Conservation (phyloP, 2,329 filamentous ascomycete genomes). For the Microsporum ferrugineum region DNA sequence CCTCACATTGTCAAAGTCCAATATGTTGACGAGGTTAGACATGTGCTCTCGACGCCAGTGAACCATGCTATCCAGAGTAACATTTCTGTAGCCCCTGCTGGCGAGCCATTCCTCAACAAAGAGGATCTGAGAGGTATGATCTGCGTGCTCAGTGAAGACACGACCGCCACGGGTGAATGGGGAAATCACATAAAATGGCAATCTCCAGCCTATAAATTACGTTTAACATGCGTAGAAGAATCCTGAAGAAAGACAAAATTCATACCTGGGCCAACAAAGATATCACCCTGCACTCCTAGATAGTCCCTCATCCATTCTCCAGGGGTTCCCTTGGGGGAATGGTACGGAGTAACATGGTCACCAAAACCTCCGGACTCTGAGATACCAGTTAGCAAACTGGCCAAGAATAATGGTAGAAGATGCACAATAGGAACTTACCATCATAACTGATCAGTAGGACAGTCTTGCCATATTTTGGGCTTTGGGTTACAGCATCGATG, state of each 20-base stretch:
- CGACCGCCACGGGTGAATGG: constrained; percentile 45
- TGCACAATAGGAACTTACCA: constrained; percentile 20
- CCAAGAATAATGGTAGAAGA: neutral
- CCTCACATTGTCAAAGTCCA: constrained; percentile 34
- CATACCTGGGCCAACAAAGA: constrained; percentile 33
- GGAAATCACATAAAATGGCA: constrained; percentile 46
- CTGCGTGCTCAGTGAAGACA: constrained; percentile 44
- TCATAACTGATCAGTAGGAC: constrained; percentile 42
- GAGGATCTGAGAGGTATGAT: constrained; percentile 46
- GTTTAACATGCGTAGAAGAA: neutral
- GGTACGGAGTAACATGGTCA: constrained; percentile 44
- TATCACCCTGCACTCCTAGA: constrained; percentile 31
- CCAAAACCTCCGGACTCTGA: constrained; percentile 44
- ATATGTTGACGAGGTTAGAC: constrained; percentile 39
- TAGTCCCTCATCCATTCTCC: constrained; percentile 45
- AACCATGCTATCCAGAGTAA: constrained; percentile 35
- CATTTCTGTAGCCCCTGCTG: constrained; percentile 32
- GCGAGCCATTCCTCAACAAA: constrained; percentile 44
- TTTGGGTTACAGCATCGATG: constrained; percentile 40
- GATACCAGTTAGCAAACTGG: neutral
- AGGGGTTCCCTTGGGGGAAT: constrained; percentile 38
- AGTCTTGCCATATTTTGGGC: constrained; percentile 40
- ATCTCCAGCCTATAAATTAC: constrained; percentile 32
- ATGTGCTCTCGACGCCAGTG: constrained; percentile 39
- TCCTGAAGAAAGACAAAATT: too few species aligned